Evolutionary conservation across 768 basidiomycete genomes (phyloP), one percentile per base, ranked within the genome.

Genomic region (Boletus sensibilis): DNA sequence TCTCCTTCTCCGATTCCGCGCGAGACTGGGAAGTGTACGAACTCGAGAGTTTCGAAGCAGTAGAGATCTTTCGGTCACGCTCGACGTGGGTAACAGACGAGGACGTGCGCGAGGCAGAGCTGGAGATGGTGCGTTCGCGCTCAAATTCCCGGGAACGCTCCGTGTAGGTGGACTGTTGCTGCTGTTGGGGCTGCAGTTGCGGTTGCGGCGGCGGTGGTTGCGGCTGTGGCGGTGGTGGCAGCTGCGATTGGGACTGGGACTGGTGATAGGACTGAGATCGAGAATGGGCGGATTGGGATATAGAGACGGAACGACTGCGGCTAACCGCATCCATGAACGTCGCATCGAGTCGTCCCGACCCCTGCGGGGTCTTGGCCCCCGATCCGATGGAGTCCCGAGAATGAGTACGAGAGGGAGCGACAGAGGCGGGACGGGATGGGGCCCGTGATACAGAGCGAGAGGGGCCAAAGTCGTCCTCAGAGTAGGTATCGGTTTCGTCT

Each of bases 401-500:
- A 20, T 78, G 80, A 4, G 81, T 75, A 9, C 83, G 78, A 10
- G 86, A 87, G 12, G 75, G 70, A 4, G 83, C 75, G 40, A 79
- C 76, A 53, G 79, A 76, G 2, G 78, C 74, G 9, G 77, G 74
- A 39, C 75, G 75, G 44, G 79, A 74, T 0, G 78, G 74, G 5
- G 68, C 68, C 9, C 70, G 69, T 52, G 70, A 74, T 56, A 68
- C 58, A 12, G 72, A 20, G 52, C 65, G 58, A 57, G 70, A 72
- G 8, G 69, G 63, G 5, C 68, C 70, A 53, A 68, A 70, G 55
- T 89, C 87, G 54, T 90, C 88, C 67, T 89, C 88, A 0, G 84
- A 82, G 54, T 79, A 83, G 13, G 70, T 66, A 58, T 89, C 87
- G 0, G 76, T 77, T 60, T 90, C 89, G 35, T 89, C 88, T 66